A percentile compares a stretch with the other conserved stretches of the same genome.
These are phyloP conservation scores for Apium graveolens DNA, from an alignment of 129 eudicot genomes.

Conservation along the genomic window DNA sequence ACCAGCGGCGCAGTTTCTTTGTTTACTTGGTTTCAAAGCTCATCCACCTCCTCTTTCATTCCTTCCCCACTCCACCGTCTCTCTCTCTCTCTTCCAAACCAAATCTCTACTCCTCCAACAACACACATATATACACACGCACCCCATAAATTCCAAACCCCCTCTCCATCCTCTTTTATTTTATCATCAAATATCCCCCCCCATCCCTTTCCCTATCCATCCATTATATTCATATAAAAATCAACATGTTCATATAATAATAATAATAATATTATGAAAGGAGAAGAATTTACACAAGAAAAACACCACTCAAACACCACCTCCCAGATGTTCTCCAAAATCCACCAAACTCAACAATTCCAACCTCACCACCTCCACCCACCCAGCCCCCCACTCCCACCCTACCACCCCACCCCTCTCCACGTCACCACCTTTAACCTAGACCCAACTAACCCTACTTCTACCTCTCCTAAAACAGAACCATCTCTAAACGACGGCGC, in stretches of 20 bases:
- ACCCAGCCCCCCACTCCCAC: not conserved
- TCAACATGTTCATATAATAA: not conserved
- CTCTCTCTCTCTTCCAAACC: not conserved
- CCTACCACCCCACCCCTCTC: not conserved
- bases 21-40: not conserved
- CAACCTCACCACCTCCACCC: slow-evolving; percentile 16
- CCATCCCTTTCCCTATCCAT: not conserved
- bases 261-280: not conserved
- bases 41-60: not conserved
- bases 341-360: slow-evolving; percentile 31
- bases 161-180: not conserved
- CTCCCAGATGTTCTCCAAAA: slow-evolving; percentile 43
- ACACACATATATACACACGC: not conserved
- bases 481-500: slow-evolving; percentile 41
- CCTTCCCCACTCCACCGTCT: not conserved
- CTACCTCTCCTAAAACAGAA: slow-evolving; percentile 19
- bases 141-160: not conserved
- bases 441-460: slow-evolving; percentile 19
- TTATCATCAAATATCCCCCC: not conserved
- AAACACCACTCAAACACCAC: slow-evolving; percentile 11
- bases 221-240: not conserved
- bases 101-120: not conserved
- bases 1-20: not conserved
- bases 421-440: not conserved
- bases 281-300: slow-evolving; percentile 31